A percentile compares a stretch with the other conserved stretches of the same genome.
Evolutionary conservation across 2,329 filamentous ascomycete genomes (phyloP).

Genomic region (Verticillium isaacii): DNA sequence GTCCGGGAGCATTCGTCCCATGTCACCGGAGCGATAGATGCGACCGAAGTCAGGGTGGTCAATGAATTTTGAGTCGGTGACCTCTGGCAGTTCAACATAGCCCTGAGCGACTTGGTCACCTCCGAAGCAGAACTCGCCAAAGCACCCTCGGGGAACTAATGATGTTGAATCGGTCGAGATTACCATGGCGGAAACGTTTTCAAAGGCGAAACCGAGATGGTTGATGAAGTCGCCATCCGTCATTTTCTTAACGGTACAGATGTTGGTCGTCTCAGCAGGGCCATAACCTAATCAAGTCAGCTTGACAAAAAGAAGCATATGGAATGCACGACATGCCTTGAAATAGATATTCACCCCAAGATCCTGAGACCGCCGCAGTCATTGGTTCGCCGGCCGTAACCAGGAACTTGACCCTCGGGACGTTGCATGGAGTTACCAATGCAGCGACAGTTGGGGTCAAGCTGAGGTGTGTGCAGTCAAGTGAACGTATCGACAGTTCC

Average conservation of each 20-base stretch:
- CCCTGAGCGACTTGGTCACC: slow-evolving; percentile 75
- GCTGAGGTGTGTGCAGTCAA: slow-evolving; percentile 73
- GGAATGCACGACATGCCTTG: slow-evolving; percentile 45
- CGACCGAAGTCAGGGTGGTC: slow-evolving; percentile 63
- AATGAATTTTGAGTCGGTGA: slow-evolving; percentile 65
- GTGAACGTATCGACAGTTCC: slow-evolving; percentile 57
- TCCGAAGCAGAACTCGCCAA: slow-evolving; percentile 84
- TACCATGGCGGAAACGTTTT: slow-evolving; percentile 73
- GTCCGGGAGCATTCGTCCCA: slow-evolving; percentile 73
- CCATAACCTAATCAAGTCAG: slow-evolving; percentile 54
- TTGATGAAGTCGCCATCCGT: slow-evolving; percentile 53
- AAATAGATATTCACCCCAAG: slow-evolving; percentile 67
- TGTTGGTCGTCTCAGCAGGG: slow-evolving; percentile 82
- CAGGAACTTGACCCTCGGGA: slow-evolving; percentile 68
- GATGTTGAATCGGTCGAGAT: slow-evolving; percentile 39
- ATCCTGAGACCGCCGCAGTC: slow-evolving; percentile 63
- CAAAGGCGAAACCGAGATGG: slow-evolving; percentile 71
- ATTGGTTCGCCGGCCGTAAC: slow-evolving; percentile 80
- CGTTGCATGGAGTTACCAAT: slow-evolving; percentile 62
- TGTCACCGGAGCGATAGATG: slow-evolving; percentile 78
- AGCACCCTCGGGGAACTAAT: slow-evolving; percentile 61
- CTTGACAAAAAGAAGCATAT: too few species aligned
- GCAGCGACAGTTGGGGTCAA: slow-evolving; percentile 82
- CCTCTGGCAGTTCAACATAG: slow-evolving; percentile 61
- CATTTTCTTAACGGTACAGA: slow-evolving; percentile 72